Evolutionary conservation across 805 yeast genomes (phyloP).

Genomic region (Saturnispora sanitii): DNA sequence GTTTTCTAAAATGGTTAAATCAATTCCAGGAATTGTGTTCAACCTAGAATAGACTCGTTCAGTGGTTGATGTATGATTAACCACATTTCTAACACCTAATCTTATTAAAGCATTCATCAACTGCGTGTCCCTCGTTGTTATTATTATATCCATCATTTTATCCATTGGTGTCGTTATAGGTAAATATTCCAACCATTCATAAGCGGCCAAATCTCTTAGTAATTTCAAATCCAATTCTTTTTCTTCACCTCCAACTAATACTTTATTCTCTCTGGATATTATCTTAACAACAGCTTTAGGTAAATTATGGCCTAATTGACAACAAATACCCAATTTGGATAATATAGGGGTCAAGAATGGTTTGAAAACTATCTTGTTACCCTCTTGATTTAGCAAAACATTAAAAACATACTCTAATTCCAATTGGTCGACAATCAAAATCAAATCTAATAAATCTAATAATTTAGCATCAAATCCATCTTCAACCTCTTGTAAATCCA

Average conservation of each 20-base stretch:
- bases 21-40: neutral
- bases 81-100: neutral
- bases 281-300: neutral
- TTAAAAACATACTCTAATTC: conserved; percentile 5
- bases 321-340: neutral
- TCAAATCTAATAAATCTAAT: conserved; percentile 1
- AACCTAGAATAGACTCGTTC: neutral
- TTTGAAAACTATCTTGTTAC: neutral
- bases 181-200: conserved; percentile 3
- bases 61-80: neutral
- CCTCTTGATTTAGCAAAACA: neutral
- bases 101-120: neutral
- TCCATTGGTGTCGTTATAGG: neutral
- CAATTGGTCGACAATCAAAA: conserved; percentile 5
- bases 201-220: neutral
- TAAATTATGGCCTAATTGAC: conserved; percentile 3
- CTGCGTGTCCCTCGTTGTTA: neutral
- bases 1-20: too few species aligned
- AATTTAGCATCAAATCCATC: neutral
- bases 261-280: neutral
- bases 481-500: neutral
- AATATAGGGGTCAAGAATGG: neutral
- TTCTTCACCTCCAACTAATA: neutral
- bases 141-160: neutral
- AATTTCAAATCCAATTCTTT: neutral